Percentiles rank a stretch among this genome's conserved stretches.
Evolutionary conservation across 1,284 basidiomycete species (phyloP).

Genomic region (Malassezia psittaci): DNA sequence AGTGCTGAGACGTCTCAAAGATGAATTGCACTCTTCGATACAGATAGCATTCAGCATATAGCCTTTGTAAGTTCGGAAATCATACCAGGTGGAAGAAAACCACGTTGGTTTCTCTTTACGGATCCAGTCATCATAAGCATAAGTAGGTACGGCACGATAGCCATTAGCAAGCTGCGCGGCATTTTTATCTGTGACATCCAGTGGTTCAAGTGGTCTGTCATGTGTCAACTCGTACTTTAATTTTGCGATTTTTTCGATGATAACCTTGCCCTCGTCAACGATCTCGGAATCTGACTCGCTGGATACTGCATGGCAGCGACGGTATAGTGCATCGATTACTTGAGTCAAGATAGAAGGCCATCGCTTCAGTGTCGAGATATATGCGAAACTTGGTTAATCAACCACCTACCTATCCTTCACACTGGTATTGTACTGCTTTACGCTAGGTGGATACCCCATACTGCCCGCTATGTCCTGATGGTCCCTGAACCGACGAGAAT

Average conservation of each 20-base stretch:
- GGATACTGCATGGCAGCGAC: slow-evolving; percentile 43
- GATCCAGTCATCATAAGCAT: slow-evolving; percentile 30
- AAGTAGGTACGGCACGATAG: slow-evolving; percentile 55
- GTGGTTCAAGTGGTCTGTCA: slow-evolving; percentile 60
- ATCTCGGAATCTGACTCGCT: slow-evolving; percentile 51
- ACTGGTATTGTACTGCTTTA: slow-evolving; percentile 3
- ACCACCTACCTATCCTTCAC: slow-evolving; percentile 3
- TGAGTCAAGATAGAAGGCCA: slow-evolving; percentile 85
- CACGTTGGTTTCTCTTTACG: slow-evolving; percentile 57
- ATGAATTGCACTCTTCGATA: slow-evolving; percentile 73
- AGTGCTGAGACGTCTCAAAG: slow-evolving; percentile 62
- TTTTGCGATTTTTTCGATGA: slow-evolving; percentile 68
- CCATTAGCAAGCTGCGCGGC: slow-evolving; percentile 50
- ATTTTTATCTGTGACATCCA: slow-evolving; percentile 20
- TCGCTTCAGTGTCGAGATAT: slow-evolving; percentile 56
- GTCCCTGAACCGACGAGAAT: too few relatives aligned
- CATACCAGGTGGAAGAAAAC: slow-evolving; percentile 71
- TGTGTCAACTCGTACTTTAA: slow-evolving; percentile 83
- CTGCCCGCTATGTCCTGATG: not conserved
- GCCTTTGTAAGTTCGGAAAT: slow-evolving; percentile 6
- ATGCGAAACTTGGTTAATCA: slow-evolving; percentile 51
- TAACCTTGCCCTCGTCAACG: slow-evolving; percentile 60
- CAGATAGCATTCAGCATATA: slow-evolving; percentile 73
- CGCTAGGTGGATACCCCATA: not conserved
- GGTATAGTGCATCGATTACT: slow-evolving; percentile 63